Conservation (phyloP, 169 alveolate genomes). For the Plasmodium adleri region DNA sequence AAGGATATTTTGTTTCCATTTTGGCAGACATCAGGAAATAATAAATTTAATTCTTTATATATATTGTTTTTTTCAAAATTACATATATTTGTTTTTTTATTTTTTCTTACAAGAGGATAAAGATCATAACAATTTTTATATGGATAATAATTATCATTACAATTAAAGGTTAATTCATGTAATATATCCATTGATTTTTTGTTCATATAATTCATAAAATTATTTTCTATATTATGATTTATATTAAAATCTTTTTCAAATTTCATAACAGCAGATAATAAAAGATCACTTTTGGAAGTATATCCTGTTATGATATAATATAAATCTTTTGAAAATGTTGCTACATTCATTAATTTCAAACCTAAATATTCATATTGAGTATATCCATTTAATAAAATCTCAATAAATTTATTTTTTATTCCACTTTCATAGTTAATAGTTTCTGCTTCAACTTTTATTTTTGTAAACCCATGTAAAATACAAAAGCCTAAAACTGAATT, state of each 20-base stretch:
- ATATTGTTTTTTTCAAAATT: constrained; percentile 13
- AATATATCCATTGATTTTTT: constrained; percentile 7
- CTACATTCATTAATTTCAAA: constrained; percentile 28
- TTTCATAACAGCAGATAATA: constrained; percentile 21
- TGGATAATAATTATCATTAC: constrained; percentile 36
- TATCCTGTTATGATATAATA: constrained; percentile 45
- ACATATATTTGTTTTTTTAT: constrained; percentile 8
- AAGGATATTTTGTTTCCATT: constrained; percentile 7
- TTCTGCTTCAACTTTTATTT: constrained; percentile 7
- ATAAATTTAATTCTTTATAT: constrained; percentile 22
- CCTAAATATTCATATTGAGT: constrained; percentile 29
- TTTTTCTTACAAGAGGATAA: constrained; percentile 19
- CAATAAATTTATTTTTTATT: constrained; percentile 11
- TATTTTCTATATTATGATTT: constrained; percentile 19
- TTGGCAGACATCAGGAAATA: constrained; percentile 28
- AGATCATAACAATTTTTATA: constrained; percentile 55
- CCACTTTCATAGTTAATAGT: constrained; percentile 3
- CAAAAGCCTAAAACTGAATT: constrained; percentile 21
- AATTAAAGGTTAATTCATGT: constrained; percentile 10
- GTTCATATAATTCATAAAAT: constrained; percentile 20
- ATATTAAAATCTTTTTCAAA: constrained; percentile 27
- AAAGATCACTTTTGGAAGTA: constrained; percentile 20
- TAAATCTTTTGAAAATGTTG: constrained; percentile 28
- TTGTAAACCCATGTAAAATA: constrained; percentile 36
- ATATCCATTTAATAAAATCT: constrained; percentile 22